These are phyloP conservation scores for Ceratobasidium sp. DNA, from an alignment of 1,284 basidiomycete species.

Conservation along the genomic window DNA sequence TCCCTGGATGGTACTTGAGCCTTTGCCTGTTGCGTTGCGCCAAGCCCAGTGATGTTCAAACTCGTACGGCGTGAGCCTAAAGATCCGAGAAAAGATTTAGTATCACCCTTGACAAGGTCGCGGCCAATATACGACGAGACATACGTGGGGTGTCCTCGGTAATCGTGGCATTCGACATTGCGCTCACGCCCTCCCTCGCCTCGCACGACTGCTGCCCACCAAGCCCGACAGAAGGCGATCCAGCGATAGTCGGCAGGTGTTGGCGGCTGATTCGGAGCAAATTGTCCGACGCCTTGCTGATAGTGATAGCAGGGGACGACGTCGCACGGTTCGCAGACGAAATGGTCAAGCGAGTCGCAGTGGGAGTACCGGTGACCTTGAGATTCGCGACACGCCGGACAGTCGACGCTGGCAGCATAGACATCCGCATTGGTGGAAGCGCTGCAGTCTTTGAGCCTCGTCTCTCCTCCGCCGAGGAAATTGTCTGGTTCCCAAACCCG, in stretches of 20 bases:
- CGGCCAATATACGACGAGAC: conserved; percentile 66
- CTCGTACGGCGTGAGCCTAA: conserved; percentile 64
- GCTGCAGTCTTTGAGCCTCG: conserved; percentile 60
- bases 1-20: conserved; percentile 61
- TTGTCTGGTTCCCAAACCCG: conserved; percentile 61
- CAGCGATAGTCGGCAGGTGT: conserved; percentile 85
- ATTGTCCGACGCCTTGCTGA: conserved; percentile 80
- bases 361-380: conserved; percentile 60
- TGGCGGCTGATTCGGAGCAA: conserved; percentile 71
- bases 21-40: conserved; percentile 50
- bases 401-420: conserved; percentile 77
- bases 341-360: conserved; percentile 53
- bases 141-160: conserved; percentile 77
- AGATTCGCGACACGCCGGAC: conserved; percentile 79
- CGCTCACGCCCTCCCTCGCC: conserved; percentile 31
- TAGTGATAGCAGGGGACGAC: conserved; percentile 53
- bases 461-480: conserved; percentile 82
- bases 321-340: conserved; percentile 47
- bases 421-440: conserved; percentile 87
- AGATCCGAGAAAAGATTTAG: conserved; percentile 58
- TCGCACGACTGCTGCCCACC: conserved; percentile 55
- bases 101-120: conserved; percentile 70
- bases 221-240: conserved; percentile 83
- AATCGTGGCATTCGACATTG: conserved; percentile 52
- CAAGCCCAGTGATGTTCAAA: conserved; percentile 55